phyloP scores from a whole-genome alignment of 495 filamentous ascomycete genomes.

The Tuber umbilicatum region DNA sequence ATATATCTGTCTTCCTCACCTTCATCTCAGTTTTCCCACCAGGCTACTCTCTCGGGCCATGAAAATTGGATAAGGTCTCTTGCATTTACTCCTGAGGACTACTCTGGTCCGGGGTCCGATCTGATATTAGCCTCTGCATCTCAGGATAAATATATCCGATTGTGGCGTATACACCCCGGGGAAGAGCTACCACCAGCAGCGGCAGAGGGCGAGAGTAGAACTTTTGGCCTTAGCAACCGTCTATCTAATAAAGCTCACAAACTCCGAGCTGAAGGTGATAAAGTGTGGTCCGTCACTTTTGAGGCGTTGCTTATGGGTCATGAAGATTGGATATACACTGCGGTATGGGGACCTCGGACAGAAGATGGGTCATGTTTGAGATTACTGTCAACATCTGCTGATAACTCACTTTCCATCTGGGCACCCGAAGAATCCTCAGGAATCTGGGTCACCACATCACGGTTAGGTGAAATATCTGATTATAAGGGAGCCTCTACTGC shows the following conservation, averaged over 20 bases:
- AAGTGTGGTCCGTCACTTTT: constrained; percentile 74
- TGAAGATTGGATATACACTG: constrained; percentile 95
- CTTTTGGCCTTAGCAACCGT: constrained; percentile 39
- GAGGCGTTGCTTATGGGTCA: constrained; percentile 92
- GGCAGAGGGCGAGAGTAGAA: constrained; percentile 46
- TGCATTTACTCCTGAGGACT: constrained; percentile 62
- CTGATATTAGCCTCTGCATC: constrained; percentile 85
- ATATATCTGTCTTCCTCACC: constrained; percentile 58
- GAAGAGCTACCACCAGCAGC: constrained; percentile 51
- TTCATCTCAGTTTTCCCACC: constrained; percentile 55
- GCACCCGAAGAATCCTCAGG: constrained; percentile 72
- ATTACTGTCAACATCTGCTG: constrained; percentile 84
- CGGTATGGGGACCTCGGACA: constrained; percentile 59
- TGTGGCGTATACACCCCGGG: constrained; percentile 79
- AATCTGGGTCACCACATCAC: constrained; percentile 76
- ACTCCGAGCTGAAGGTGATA: constrained; percentile 52
- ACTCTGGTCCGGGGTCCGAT: constrained; percentile 51
- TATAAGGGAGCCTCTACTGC: constrained; percentile 93
- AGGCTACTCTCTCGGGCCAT: constrained; percentile 77
- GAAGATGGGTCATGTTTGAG: constrained; percentile 49
- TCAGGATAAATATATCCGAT: constrained; percentile 92
- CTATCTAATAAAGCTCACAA: constrained; percentile 83
- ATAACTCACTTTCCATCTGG: constrained; percentile 93
- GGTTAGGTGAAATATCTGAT: constrained; percentile 85
- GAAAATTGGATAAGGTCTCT: constrained; percentile 92